phyloP scores from a whole-genome alignment of 495 filamentous ascomycete species.

The Gamarada debralockiae region DNA sequence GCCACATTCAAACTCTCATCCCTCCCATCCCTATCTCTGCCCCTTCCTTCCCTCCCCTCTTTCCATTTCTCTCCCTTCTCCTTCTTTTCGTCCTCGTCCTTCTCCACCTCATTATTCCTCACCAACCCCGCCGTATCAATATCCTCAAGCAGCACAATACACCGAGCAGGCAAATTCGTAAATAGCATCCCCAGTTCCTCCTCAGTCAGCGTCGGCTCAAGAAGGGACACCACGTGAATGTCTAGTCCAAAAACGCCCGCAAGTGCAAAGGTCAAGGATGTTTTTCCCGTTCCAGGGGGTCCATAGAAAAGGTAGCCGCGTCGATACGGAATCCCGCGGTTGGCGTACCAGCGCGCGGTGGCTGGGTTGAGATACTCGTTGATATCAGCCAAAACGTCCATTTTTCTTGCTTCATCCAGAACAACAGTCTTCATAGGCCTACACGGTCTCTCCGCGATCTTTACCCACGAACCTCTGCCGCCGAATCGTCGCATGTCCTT shows the following conservation, averaged over 20 bases:
- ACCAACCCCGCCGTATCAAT: conserved; percentile 66
- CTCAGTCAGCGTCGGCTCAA: conserved; percentile 62
- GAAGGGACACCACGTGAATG: conserved; percentile 61
- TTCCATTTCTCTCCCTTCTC: conserved; percentile 3
- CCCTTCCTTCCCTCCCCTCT: conserved; percentile 26
- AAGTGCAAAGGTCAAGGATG: conserved; percentile 58
- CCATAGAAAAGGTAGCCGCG: conserved; percentile 84
- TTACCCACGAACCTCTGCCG: conserved; percentile 47
- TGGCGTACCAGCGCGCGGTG: conserved; percentile 53
- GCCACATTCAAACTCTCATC: conserved; percentile 10
- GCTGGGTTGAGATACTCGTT: conserved; percentile 80
- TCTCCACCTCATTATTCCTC: conserved; percentile 34
- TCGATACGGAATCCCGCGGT: conserved; percentile 85
- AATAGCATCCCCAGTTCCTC: conserved; percentile 67
- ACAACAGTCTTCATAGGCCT: conserved; percentile 82
- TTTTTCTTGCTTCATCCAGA: conserved; percentile 70
- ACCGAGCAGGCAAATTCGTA: conserved; percentile 55
- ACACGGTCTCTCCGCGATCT: conserved; percentile 64
- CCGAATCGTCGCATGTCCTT: conserved; percentile 22
- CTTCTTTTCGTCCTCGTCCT: conserved; percentile 22
- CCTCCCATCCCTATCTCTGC: conserved; percentile 4
- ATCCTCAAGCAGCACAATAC: conserved; percentile 68
- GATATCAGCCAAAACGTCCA: conserved; percentile 70
- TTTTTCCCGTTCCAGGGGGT: conserved; percentile 66
- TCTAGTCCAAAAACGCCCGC: conserved; percentile 67